Conservation (phyloP, 495 filamentous ascomycete genomes). For the Pyrenopolyporus hunteri region DNA sequence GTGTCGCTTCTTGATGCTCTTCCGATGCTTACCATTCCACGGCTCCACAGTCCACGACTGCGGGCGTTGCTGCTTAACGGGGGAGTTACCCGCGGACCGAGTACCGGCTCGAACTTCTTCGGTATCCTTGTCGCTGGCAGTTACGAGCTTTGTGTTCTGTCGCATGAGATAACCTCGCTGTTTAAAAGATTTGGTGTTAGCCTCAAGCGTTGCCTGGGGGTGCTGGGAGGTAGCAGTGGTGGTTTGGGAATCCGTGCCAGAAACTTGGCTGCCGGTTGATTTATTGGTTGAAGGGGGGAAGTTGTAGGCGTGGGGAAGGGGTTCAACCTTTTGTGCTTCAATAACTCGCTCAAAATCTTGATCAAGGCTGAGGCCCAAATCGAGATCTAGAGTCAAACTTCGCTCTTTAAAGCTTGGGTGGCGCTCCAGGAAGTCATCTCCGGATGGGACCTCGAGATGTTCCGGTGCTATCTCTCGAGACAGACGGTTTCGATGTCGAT, state of each 20-base stretch:
- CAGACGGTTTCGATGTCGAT: slow-evolving; percentile 60
- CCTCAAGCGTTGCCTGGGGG: slow-evolving; percentile 33
- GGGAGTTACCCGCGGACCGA: slow-evolving; percentile 71
- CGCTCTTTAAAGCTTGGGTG: slow-evolving; percentile 64
- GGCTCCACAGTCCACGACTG: slow-evolving; percentile 96
- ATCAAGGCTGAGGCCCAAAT: slow-evolving; percentile 82
- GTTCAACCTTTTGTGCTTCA: slow-evolving; percentile 94
- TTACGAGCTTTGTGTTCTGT: slow-evolving; percentile 96
- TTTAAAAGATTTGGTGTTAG: slow-evolving; percentile 64
- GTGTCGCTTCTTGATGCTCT: slow-evolving; percentile 68
- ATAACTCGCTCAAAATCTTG: slow-evolving; percentile 95
- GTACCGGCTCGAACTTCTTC: slow-evolving; percentile 58
- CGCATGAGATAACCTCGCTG: slow-evolving; percentile 99
- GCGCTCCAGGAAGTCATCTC: slow-evolving; percentile 52
- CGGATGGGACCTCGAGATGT: slow-evolving; percentile 20
- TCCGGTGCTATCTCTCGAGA: slow-evolving; percentile 53
- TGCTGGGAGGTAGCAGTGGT: slow-evolving; percentile 2
- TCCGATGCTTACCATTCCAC: slow-evolving; percentile 81
- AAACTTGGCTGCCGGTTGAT: slow-evolving; percentile 33
- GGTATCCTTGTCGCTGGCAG: slow-evolving; percentile 73
- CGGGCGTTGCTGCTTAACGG: slow-evolving; percentile 70
- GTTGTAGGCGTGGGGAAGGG: slow-evolving; percentile 46
- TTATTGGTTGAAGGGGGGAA: slow-evolving; percentile 12
- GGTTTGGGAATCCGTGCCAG: slow-evolving; percentile 8
- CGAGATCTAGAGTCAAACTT: slow-evolving; percentile 73